Base-by-base conservation (phyloP, 139 green algal genomes). In the Chlamydomonas incerta region DNA sequence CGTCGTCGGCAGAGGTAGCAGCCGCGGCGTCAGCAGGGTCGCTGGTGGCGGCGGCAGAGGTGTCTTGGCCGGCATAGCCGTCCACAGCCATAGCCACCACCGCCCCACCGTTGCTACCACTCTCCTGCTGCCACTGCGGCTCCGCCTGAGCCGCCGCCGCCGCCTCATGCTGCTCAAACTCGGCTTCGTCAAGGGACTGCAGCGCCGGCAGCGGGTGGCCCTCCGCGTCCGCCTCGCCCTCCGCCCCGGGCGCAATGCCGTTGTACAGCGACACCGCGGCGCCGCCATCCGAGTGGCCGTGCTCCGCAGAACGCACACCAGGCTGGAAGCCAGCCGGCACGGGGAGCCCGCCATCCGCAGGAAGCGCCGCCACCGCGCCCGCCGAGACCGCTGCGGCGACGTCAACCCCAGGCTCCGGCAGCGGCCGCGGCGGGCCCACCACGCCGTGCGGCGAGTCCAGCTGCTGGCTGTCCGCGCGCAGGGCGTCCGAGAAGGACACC, bases 201-300 rank as follows among this genome's bases (percentile, higher is more conserved):
- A 50, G 41, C 41, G 41, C 8, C 41, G 41, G 41, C 41, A 8
- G 6, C 41, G 41, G 5, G 41, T 50, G 41, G 41, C 41, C 74
- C 74, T 28, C 60, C 5, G 33, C 57, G 0, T 33, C 72, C 34
- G 34, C 5, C 15, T 13, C 72, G 11, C 4, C 72, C 8, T 52
- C 74, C 21, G 60, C 35, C 63, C 41, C 41, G 41, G 41, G 41
- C 41, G 41, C 41, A 8, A 83, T 66, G 29, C 77, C 62, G 18
- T 83, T 65, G 31, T 83, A 50, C 41, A 83, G 47, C 0, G 77
- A 83, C 17, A 83, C 72, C 5, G 63, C 77, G 0, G 62, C 62
- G 17, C 77, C 77, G 62, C 62, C 77, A 63, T 83, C 77, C 4
- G 77, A 83, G 0, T 50, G 41, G 41, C 41, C 41, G 41, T 50